Evolutionary conservation across 805 yeast species (phyloP).

Genomic region (Alloascoidea hylecoeti): DNA sequence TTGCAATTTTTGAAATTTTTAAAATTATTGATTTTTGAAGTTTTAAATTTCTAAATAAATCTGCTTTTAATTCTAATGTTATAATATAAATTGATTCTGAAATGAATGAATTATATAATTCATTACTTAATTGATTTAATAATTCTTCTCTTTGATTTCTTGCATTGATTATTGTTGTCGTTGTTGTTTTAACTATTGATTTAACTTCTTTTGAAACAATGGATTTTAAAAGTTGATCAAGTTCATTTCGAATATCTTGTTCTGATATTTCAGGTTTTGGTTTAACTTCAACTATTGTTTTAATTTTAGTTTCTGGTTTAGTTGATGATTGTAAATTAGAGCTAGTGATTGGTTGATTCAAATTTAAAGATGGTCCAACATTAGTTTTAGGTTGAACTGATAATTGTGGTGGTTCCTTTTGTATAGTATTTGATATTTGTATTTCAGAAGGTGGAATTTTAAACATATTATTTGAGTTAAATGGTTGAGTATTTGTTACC

Average conservation of each 20-base stretch:
- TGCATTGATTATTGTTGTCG: not conserved
- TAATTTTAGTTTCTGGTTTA: not conserved
- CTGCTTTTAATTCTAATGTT: constrained; percentile 15
- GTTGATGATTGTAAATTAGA: constrained; percentile 7
- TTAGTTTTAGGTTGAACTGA: not conserved
- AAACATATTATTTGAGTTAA: not conserved
- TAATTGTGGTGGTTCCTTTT: not conserved
- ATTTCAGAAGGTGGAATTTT: not conserved
- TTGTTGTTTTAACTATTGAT: constrained; percentile 7
- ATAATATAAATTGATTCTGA: constrained; percentile 9
- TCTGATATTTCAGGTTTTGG: not conserved
- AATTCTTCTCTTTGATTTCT: not conserved
- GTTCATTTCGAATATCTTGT: not conserved
- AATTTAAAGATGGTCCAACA: not conserved
- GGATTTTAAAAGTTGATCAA: not conserved
- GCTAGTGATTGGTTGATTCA: constrained; percentile 3
- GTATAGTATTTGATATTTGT: not conserved
- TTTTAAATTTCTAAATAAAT: constrained; percentile 13
- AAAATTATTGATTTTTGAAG: not conserved
- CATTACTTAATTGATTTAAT: not conserved
- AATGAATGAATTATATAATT: constrained; percentile 6
- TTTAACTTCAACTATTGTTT: not conserved
- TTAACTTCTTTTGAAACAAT: not conserved
- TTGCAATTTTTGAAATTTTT: not conserved
- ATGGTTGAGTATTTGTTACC: too few relatives aligned